Conservation (phyloP, 352 stramenopile species). For the Phytophthora meadii region DNA sequence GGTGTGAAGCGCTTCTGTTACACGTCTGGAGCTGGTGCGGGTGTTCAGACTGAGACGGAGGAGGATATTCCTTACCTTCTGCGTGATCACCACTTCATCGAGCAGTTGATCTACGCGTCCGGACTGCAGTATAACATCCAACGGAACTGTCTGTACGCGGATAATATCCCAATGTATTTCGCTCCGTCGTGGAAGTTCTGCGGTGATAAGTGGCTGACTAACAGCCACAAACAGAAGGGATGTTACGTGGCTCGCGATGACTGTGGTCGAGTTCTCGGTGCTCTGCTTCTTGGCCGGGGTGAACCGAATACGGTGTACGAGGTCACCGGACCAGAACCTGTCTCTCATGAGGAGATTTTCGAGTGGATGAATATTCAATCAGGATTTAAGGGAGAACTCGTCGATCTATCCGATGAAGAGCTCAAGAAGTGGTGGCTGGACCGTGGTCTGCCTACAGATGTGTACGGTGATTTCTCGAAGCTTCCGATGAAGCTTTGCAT, state of each 20-base stretch:
- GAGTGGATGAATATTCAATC: conserved; percentile 28
- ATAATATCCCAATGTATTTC: conserved; percentile 37
- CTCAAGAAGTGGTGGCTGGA: conserved; percentile 32
- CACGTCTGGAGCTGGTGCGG: conserved; percentile 25
- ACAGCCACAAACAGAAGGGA: conserved; percentile 20
- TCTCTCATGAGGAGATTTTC: conserved; percentile 33
- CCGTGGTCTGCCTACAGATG: conserved; percentile 22
- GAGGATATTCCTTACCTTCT: conserved; percentile 34
- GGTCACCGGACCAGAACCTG: conserved; percentile 16
- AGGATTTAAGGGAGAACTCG: conserved; percentile 34
- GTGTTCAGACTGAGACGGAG: conserved; percentile 23
- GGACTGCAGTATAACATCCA: conserved; percentile 40
- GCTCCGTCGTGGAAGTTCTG: conserved; percentile 39
- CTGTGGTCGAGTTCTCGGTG: conserved; percentile 15
- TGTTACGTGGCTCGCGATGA: conserved; percentile 25
- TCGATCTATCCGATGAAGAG: conserved; percentile 37
- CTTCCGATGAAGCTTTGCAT: conserved; percentile 35
- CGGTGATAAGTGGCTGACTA: conserved; percentile 34
- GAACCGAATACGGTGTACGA: conserved; percentile 32
- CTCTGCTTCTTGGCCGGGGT: conserved; percentile 22
- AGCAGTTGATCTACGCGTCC: conserved; percentile 27
- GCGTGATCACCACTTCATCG: conserved; percentile 36
- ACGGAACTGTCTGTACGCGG: conserved; percentile 33
- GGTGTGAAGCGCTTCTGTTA: conserved; percentile 36
- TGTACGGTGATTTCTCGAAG: conserved; percentile 32